These are phyloP conservation scores for Orychophragmus violaceus DNA, from an alignment of 345 rosid genomes.

Conservation along the genomic window DNA sequence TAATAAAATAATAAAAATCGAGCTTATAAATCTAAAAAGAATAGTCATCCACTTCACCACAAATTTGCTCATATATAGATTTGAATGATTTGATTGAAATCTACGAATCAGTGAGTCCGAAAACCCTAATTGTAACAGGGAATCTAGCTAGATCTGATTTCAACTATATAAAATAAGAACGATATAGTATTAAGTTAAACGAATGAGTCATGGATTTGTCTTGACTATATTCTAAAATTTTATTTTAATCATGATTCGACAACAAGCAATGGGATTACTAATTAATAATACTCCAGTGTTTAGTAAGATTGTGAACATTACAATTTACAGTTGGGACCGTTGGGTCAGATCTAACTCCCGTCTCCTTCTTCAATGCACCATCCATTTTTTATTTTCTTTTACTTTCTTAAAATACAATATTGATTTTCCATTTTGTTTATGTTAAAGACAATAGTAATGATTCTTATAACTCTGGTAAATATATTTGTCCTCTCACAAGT, in stretches of 20 bases:
- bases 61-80: background rate
- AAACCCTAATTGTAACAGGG: background rate
- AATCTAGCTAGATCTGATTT: background rate
- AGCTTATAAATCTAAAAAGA: too few relatives aligned
- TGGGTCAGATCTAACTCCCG: constrained; percentile 20
- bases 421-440: background rate
- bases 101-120: background rate
- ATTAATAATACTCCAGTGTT: background rate
- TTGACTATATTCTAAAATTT: background rate
- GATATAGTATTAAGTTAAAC: background rate
- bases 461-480: too few relatives aligned
- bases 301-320: constrained; percentile 7
- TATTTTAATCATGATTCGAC: background rate
- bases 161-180: background rate
- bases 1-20: too few relatives aligned
- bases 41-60: background rate
- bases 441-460: background rate
- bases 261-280: background rate
- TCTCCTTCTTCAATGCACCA: constrained; percentile 39
- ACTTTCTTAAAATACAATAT: background rate
- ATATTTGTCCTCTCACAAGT: too few relatives aligned
- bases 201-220: background rate
- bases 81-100: background rate
- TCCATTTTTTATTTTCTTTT: background rate
- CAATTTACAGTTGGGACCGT: constrained; percentile 29